A percentile compares a stretch with the other conserved stretches of the same genome.
Evolutionary conservation across 306 rosid species (phyloP).

Genomic region (Cajanus cajan): DNA sequence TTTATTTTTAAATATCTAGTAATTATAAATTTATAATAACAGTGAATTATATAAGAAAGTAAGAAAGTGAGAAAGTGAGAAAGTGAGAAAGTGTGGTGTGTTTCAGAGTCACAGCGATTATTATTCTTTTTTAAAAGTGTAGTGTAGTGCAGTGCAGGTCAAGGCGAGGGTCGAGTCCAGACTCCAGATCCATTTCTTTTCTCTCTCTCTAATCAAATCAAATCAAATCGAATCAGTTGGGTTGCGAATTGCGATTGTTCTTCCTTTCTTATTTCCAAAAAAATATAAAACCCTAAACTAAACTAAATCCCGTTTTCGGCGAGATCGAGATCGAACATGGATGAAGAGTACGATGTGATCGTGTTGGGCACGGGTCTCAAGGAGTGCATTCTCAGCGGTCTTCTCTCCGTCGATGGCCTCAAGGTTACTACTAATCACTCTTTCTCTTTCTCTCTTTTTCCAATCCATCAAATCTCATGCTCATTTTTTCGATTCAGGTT

Average conservation of each 20-base stretch:
- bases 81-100: not conserved
- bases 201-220: not conserved
- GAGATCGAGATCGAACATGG: conserved; percentile 46
- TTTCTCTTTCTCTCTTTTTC: not conserved
- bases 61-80: not conserved
- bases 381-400: conserved; percentile 98
- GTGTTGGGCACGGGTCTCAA: conserved; percentile 94
- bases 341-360: conserved; percentile 89
- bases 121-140: not conserved
- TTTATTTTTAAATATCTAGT: no score
- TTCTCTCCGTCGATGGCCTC: conserved; percentile 99
- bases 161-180: not conserved
- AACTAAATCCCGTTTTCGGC: not conserved
- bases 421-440: conserved; percentile 42
- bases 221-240: not conserved
- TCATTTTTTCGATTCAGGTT: conserved; percentile 51
- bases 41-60: no score
- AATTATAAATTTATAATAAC: no score
- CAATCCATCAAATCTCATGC: conserved; percentile 14
- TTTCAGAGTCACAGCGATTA: not conserved
- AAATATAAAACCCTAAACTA: conserved; percentile 43
- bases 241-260: not conserved
- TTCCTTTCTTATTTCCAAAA: not conserved
- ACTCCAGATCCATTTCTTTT: not conserved
- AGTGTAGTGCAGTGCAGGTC: not conserved